Percentiles rank a stretch among this genome's conserved stretches.
Conservation (phyloP, 2,329 filamentous ascomycete genomes). For the Hymenoscyphus occultus region DNA sequence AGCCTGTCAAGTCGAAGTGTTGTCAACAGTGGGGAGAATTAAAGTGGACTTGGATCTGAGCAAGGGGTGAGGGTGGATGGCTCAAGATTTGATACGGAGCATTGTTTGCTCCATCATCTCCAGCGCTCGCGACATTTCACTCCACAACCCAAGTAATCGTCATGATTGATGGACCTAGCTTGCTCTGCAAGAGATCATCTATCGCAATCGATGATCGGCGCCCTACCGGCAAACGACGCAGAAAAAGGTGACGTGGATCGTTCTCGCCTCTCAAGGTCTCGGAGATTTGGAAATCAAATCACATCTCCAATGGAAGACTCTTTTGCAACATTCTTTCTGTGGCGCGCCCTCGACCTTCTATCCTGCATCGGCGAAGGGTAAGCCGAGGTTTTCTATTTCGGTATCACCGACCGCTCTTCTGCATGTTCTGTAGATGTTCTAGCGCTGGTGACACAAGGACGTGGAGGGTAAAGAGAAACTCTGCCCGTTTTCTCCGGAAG, state of each 20-base stretch:
- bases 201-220: neutral
- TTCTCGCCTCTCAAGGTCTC: neutral
- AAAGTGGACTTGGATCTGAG: conserved; percentile 1
- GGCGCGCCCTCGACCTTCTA: neutral
- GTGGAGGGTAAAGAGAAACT: neutral
- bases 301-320: neutral
- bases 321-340: neutral
- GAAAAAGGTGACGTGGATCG: neutral
- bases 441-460: neutral
- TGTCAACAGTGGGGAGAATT: neutral
- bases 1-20: neutral
- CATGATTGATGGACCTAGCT: neutral
- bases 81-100: neutral
- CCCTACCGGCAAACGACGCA: neutral
- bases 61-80: neutral
- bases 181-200: neutral
- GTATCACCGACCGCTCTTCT: conserved; percentile 2
- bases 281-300: neutral
- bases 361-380: neutral
- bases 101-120: neutral
- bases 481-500: neutral
- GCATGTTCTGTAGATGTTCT: conserved; percentile 6
- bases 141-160: neutral
- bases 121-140: neutral
- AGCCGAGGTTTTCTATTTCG: conserved; percentile 6